A percentile compares a stretch with the other conserved stretches of the same genome.
phyloP scores from a whole-genome alignment of 495 filamentous ascomycete species.

The Aspergillus sclerotioniger region DNA sequence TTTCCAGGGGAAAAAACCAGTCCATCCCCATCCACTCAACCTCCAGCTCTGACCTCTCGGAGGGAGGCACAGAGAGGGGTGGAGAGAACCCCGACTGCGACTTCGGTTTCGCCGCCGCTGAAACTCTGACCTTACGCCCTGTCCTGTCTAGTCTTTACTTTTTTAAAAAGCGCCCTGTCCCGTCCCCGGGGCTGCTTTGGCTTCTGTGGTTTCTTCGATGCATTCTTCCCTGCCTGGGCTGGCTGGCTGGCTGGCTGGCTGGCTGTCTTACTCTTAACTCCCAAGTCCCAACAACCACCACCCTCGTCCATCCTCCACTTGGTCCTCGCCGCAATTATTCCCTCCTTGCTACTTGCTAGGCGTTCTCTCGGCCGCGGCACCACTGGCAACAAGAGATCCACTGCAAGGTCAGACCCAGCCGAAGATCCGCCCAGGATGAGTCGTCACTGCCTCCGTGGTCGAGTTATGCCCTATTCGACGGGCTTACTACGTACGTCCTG shows the following conservation, averaged over 20 bases:
- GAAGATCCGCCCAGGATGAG: conserved; percentile 19
- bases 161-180: no score
- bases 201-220: no score
- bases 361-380: neutral
- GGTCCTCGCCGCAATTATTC: neutral
- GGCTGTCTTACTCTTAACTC: no score
- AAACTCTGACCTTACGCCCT: no score
- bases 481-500: neutral
- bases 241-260: no score
- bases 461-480: conserved; percentile 7
- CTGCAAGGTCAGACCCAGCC: conserved; percentile 19
- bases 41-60: neutral
- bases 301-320: neutral
- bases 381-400: conserved; percentile 18
- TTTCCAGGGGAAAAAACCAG: conserved; percentile 10
- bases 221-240: no score
- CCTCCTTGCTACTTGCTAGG: neutral
- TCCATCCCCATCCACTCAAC: neutral
- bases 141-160: no score
- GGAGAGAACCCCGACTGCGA: no score
- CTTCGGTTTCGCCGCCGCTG: no score
- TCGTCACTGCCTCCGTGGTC: conserved; percentile 8
- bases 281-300: neutral
- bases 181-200: no score
- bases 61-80: neutral